Evolutionary conservation across 352 stramenopile genomes (phyloP).

Genomic region (Phytophthora rubi): DNA sequence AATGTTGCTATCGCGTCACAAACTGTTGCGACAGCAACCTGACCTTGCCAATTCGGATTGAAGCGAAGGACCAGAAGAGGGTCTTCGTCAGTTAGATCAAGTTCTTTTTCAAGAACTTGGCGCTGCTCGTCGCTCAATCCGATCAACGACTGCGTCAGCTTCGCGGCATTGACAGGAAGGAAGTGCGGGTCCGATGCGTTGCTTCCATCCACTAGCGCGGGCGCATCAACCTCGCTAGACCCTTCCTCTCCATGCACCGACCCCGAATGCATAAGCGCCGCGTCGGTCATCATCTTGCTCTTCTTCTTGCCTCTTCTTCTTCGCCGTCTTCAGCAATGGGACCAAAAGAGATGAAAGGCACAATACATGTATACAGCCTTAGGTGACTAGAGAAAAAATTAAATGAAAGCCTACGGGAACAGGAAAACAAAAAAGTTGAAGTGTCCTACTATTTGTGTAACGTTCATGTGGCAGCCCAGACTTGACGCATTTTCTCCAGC

Average conservation of each 20-base stretch:
- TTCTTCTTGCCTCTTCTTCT: conserved; percentile 4
- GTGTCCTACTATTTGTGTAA: not conserved
- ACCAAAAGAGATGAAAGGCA: too few relatives aligned
- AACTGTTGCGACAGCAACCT: conserved; percentile 2
- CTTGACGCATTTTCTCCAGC: not conserved
- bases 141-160: conserved; percentile 11
- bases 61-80: conserved; percentile 13
- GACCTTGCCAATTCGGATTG: conserved; percentile 11
- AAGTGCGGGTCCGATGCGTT: conserved; percentile 9
- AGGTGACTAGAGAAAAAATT: too few relatives aligned
- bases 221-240: not conserved
- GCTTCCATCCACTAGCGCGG: conserved; percentile 1
- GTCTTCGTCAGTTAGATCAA: conserved; percentile 10
- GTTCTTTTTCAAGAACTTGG: conserved; percentile 12
- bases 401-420: too few relatives aligned
- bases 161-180: conserved; percentile 15
- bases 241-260: not conserved
- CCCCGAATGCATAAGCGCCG: not conserved
- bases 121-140: conserved; percentile 16
- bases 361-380: too few relatives aligned
- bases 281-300: conserved; percentile 2
- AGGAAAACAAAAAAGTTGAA: not conserved
- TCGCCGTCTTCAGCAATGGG: not conserved
- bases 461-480: not conserved
- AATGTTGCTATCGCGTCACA: conserved; percentile 11